Percentiles rank a stretch among this genome's conserved stretches.
Conservation (phyloP, 306 rosid species). For the Castanea mollissima region DNA sequence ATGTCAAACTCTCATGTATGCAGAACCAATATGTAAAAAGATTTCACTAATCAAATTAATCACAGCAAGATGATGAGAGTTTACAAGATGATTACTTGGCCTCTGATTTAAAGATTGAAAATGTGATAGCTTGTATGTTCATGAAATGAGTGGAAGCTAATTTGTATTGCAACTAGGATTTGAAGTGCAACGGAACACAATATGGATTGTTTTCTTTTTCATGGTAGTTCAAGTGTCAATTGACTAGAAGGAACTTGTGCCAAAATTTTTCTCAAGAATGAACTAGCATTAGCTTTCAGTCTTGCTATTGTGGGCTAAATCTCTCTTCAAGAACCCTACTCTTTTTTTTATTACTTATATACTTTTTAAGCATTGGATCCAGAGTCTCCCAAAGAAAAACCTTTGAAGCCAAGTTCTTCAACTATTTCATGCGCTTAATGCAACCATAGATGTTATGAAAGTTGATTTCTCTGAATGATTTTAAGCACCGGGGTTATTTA, state of each 20-base stretch:
- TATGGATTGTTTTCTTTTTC: background rate
- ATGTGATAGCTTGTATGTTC: background rate
- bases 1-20: background rate
- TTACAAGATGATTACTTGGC: background rate
- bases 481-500: background rate
- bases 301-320: background rate
- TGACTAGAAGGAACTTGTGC: background rate
- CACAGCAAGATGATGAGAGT: background rate
- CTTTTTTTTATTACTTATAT: background rate
- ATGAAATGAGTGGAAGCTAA: background rate
- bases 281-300: background rate
- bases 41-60: background rate
- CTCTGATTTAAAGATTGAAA: background rate
- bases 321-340: background rate
- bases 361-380: too few relatives aligned
- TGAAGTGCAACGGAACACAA: background rate
- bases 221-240: background rate
- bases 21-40: background rate
- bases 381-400: background rate
- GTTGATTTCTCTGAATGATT: constrained; percentile 17
- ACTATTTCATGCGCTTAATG: background rate
- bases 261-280: background rate
- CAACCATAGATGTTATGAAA: background rate
- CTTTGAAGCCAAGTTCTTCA: constrained; percentile 14
- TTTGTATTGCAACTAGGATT: background rate